Percentiles rank a stretch among this genome's conserved stretches.
Evolutionary conservation across 208 protist species (phyloP).

Genomic region (Crithidia expoeki): DNA sequence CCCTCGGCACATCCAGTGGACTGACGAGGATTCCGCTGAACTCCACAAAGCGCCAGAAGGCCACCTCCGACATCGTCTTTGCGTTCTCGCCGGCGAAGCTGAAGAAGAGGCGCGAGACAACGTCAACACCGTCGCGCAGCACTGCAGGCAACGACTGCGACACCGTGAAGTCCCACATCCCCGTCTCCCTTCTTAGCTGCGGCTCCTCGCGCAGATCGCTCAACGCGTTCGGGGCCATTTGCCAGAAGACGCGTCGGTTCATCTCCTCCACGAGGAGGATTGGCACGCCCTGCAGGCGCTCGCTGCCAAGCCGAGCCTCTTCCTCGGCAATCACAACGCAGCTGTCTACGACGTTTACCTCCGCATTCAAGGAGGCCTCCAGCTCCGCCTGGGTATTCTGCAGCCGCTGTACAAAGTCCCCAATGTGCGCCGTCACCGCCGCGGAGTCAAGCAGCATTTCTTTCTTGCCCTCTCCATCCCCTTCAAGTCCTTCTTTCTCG

Average conservation of each 20-base stretch:
- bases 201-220: slow-evolving; percentile 48
- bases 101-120: slow-evolving; percentile 68
- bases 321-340: slow-evolving; percentile 17
- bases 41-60: slow-evolving; percentile 85
- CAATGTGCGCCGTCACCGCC: slow-evolving; percentile 8
- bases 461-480: neutral
- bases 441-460: slow-evolving; percentile 18
- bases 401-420: slow-evolving; percentile 14
- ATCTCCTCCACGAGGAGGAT: slow-evolving; percentile 49
- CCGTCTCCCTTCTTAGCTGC: slow-evolving; percentile 27
- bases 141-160: slow-evolving; percentile 39
- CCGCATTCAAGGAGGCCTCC: slow-evolving; percentile 9
- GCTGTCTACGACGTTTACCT: slow-evolving; percentile 11
- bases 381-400: slow-evolving; percentile 9
- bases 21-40: slow-evolving; percentile 23
- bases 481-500: neutral
- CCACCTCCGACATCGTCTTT: slow-evolving; percentile 62
- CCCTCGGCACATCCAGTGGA: slow-evolving; percentile 35
- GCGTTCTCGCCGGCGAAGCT: slow-evolving; percentile 67
- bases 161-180: slow-evolving; percentile 50
- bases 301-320: slow-evolving; percentile 43
- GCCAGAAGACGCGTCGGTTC: slow-evolving; percentile 47
- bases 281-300: slow-evolving; percentile 49
- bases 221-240: slow-evolving; percentile 45
- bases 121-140: slow-evolving; percentile 50